phyloP scores from a whole-genome alignment of 768 basidiomycete genomes.

The Auricularia cornea region DNA sequence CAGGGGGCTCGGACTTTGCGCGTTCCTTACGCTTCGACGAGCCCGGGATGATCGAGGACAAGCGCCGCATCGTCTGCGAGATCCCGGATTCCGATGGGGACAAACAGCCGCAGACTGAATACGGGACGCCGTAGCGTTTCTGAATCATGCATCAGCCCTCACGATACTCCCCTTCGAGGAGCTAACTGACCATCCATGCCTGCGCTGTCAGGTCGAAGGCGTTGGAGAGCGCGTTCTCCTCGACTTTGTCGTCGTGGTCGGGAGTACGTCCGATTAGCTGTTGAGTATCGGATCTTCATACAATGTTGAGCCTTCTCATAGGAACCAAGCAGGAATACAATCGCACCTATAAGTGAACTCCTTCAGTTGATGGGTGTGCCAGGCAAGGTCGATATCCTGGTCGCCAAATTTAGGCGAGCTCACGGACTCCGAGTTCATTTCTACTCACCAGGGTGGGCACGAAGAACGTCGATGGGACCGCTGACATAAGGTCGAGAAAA shows the following conservation, averaged over 20 bases:
- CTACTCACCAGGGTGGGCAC: not conserved
- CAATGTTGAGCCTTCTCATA: not conserved
- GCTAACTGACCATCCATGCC: conserved; percentile 32
- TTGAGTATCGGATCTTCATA: not conserved
- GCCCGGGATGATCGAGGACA: not conserved
- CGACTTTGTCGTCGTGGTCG: conserved; percentile 42
- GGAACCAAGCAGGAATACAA: conserved; percentile 21
- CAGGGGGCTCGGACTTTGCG: not conserved
- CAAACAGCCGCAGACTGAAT: conserved; percentile 3
- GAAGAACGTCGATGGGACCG: not conserved
- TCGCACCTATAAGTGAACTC: conserved; percentile 34
- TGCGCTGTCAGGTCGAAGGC: conserved; percentile 44
- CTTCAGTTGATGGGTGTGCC: conserved; percentile 68
- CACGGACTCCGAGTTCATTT: not conserved
- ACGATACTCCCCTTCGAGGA: no score
- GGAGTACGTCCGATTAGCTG: not conserved
- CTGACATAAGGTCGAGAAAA: not conserved
- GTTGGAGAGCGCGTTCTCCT: conserved; percentile 34
- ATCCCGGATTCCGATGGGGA: conserved; percentile 12
- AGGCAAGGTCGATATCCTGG: conserved; percentile 66
- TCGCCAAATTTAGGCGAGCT: conserved; percentile 12
- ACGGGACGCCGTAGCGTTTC: conserved; percentile 4
- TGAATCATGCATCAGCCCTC: conserved; percentile 8
- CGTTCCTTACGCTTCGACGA: not conserved
- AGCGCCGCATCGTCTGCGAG: not conserved